Conservation (phyloP, 352 stramenopile genomes). For the Phytophthora pseudosyringae region DNA sequence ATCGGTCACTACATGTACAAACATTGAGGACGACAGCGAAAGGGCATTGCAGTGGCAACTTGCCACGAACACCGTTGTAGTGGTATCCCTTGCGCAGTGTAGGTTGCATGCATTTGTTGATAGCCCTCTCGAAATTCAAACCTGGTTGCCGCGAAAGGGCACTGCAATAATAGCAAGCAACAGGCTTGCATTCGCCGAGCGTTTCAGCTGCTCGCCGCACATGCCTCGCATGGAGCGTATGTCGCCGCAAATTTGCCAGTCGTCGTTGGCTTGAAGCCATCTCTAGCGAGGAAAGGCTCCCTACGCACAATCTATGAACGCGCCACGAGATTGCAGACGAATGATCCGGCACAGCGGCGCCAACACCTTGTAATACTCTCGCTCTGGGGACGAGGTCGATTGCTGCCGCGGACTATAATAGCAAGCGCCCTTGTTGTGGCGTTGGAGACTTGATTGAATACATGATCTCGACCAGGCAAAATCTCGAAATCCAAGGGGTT, state of each 20-base stretch:
- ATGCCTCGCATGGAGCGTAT: constrained; percentile 5
- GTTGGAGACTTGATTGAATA: too few relatives aligned
- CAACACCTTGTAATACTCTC: neutral
- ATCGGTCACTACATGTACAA: neutral
- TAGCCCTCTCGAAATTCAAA: neutral
- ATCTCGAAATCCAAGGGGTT: constrained; percentile 30
- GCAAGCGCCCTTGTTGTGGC: too few relatives aligned
- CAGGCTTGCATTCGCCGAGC: neutral
- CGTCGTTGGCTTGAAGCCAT: constrained; percentile 22
- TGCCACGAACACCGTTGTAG: neutral
- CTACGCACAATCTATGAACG: constrained; percentile 13
- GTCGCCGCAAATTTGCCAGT: constrained; percentile 27
- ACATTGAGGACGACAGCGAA: neutral
- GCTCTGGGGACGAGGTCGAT: too few relatives aligned
- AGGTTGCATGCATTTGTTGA: neutral
- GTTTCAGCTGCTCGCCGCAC: neutral
- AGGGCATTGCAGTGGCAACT: neutral
- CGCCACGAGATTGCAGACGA: constrained; percentile 6
- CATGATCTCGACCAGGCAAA: neutral
- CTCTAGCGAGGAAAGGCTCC: constrained; percentile 23
- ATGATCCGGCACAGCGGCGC: neutral
- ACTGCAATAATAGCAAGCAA: too few relatives aligned
- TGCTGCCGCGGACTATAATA: too few relatives aligned
- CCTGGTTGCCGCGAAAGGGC: too few relatives aligned
- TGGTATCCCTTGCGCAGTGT: neutral